Percentiles rank a stretch among this genome's conserved stretches.
Conservation (phyloP, 2,329 filamentous ascomycete species). For the Claviceps sp. region DNA sequence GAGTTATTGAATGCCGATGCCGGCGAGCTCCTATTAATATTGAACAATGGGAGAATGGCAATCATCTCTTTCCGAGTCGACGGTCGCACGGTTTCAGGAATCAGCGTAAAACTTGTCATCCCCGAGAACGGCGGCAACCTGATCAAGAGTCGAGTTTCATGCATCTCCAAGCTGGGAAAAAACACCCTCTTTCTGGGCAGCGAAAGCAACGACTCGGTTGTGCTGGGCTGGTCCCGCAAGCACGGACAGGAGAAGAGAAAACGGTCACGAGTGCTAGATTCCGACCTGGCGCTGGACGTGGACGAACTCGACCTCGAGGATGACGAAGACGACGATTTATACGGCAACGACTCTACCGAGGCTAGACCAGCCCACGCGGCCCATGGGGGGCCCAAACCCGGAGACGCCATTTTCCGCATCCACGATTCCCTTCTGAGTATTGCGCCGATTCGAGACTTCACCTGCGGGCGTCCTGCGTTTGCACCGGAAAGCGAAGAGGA, state of each 20-base stretch:
- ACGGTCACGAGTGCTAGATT: conserved; percentile 45
- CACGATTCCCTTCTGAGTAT: conserved; percentile 68
- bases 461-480: conserved; percentile 46
- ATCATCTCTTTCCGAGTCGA: conserved; percentile 76
- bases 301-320: conserved; percentile 42
- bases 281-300: conserved; percentile 34
- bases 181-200: conserved; percentile 73
- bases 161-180: conserved; percentile 53
- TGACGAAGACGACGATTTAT: conserved; percentile 51
- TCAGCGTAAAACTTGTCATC: conserved; percentile 56
- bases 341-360: conserved; percentile 49
- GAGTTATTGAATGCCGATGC: conserved; percentile 63
- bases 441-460: conserved; percentile 64
- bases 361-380: conserved; percentile 35
- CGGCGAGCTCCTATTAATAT: conserved; percentile 73
- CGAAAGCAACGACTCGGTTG: conserved; percentile 65
- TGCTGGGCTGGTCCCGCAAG: conserved; percentile 68
- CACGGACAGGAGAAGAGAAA: conserved; percentile 51
- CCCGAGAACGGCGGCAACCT: conserved; percentile 49
- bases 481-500: conserved; percentile 31
- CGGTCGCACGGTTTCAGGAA: conserved; percentile 78
- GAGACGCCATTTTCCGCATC: conserved; percentile 59
- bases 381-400: conserved; percentile 33
- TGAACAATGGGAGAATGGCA: conserved; percentile 61
- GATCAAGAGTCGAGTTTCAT: conserved; percentile 51